phyloP scores from a whole-genome alignment of 176 grass and related monocot species.

The Raddia distichophylla region DNA sequence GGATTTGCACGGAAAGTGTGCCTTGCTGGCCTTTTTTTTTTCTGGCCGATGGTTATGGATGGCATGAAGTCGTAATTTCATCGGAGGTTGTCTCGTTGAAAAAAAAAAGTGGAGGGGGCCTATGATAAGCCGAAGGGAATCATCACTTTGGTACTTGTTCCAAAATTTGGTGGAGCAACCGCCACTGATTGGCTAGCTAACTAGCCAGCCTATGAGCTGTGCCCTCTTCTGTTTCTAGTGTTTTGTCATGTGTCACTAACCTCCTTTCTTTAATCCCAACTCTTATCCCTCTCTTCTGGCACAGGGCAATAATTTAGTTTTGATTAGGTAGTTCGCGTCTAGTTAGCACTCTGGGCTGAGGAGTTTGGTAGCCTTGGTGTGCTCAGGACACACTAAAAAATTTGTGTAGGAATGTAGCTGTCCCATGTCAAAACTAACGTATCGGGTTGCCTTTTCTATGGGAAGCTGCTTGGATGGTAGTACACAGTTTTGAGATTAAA shows the following conservation, averaged over 20 bases:
- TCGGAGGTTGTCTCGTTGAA: not conserved
- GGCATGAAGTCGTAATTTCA: not conserved
- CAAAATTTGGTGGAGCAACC: slow-evolving; percentile 51
- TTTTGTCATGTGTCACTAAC: slow-evolving; percentile 26
- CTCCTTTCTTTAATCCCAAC: not conserved
- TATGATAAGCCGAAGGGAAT: not conserved
- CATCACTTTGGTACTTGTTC: slow-evolving; percentile 43
- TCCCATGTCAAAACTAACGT: slow-evolving; percentile 36
- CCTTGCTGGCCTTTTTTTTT: not conserved
- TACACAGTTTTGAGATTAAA: no score
- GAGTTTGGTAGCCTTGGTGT: slow-evolving; percentile 41
- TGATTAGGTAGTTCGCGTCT: slow-evolving; percentile 39
- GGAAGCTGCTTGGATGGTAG: slow-evolving; percentile 13
- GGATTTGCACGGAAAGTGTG: not conserved
- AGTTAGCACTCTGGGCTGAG: not conserved
- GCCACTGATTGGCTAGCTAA: slow-evolving; percentile 48
- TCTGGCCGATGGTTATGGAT: not conserved
- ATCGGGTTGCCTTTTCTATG: slow-evolving; percentile 14
- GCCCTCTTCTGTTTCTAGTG: slow-evolving; percentile 10
- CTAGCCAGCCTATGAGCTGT: slow-evolving; percentile 42
- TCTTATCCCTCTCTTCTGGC: not conserved
- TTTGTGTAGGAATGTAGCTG: not conserved
- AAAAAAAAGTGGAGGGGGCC: no score
- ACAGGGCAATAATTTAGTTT: slow-evolving; percentile 39
- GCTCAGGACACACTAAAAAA: slow-evolving; percentile 30